Evolutionary conservation across 345 rosid genomes (phyloP).

Genomic region (Hypericum androsaemum): DNA sequence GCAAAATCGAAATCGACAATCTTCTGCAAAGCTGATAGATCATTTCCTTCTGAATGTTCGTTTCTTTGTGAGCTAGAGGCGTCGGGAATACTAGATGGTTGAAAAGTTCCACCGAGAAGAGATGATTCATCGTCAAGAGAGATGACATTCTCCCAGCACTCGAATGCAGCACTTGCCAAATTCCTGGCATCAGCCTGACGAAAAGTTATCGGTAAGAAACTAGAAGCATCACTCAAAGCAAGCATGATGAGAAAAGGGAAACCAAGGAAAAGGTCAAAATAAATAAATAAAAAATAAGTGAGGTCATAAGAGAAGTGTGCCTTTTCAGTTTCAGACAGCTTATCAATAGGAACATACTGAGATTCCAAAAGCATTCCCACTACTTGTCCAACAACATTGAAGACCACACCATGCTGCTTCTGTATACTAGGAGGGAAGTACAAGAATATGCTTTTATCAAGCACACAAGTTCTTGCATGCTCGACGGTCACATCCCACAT

Average conservation of each 20-base stretch:
- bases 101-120: slow-evolving; percentile 32
- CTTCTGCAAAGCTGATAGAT: slow-evolving; percentile 33
- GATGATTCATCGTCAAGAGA: slow-evolving; percentile 54
- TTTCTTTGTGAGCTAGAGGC: slow-evolving; percentile 31
- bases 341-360: slow-evolving; percentile 53
- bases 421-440: slow-evolving; percentile 49
- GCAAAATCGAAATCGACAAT: slow-evolving; percentile 49
- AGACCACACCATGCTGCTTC: slow-evolving; percentile 72
- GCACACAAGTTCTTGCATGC: slow-evolving; percentile 73
- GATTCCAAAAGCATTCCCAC: slow-evolving; percentile 61
- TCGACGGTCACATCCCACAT: slow-evolving; percentile 95
- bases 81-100: slow-evolving; percentile 23
- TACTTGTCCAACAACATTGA: slow-evolving; percentile 86
- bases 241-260: neutral
- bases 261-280: slow-evolving; percentile 2
- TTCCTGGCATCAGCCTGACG: slow-evolving; percentile 61
- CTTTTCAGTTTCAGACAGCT: slow-evolving; percentile 77
- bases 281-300: neutral
- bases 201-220: slow-evolving; percentile 11
- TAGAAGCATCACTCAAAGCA: slow-evolving; percentile 14
- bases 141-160: slow-evolving; percentile 50
- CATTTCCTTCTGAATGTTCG: slow-evolving; percentile 31
- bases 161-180: slow-evolving; percentile 59
- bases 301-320: slow-evolving; percentile 27
- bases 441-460: slow-evolving; percentile 56